These are phyloP conservation scores for Alternaria postmessia DNA, from an alignment of 2,329 filamentous ascomycete genomes.

Conservation along the genomic window DNA sequence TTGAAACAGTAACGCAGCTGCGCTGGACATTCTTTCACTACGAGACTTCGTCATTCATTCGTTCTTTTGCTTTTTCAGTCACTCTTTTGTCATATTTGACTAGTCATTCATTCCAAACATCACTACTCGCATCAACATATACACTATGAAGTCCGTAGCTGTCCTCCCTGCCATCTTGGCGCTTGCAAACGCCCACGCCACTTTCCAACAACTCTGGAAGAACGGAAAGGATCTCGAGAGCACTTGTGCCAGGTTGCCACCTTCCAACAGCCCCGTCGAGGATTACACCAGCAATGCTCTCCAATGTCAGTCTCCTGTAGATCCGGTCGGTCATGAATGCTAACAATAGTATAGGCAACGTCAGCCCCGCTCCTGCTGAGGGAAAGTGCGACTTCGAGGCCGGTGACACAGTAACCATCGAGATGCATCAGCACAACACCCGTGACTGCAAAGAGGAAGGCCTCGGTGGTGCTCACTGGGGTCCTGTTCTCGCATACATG, in stretches of 20 bases:
- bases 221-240: slow-evolving; percentile 42
- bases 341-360: slow-evolving; percentile 25
- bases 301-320: slow-evolving; percentile 24
- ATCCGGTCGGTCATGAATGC: neutral
- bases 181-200: slow-evolving; percentile 40
- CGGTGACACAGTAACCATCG: slow-evolving; percentile 40
- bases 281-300: slow-evolving; percentile 42
- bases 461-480: slow-evolving; percentile 56
- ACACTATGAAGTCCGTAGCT: slow-evolving; percentile 39
- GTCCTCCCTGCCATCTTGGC: slow-evolving; percentile 37
- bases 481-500: slow-evolving; percentile 64
- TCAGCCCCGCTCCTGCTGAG: slow-evolving; percentile 34
- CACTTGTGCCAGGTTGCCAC: slow-evolving; percentile 38
- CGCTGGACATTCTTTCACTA: slow-evolving; percentile 42
- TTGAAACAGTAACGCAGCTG: slow-evolving; percentile 36
- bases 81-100: slow-evolving; percentile 34
- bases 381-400: slow-evolving; percentile 39
- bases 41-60: slow-evolving; percentile 27
- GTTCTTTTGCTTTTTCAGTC: slow-evolving; percentile 27
- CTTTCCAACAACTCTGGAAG: slow-evolving; percentile 43
- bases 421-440: slow-evolving; percentile 42
- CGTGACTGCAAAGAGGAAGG: slow-evolving; percentile 35
- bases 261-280: slow-evolving; percentile 41
- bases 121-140: slow-evolving; percentile 4
- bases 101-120: slow-evolving; percentile 24